A percentile compares a stretch with the other conserved stretches of the same genome.
Conservation (phyloP, 768 basidiomycete species). For the Pilatotrama ljubarskyi region DNA sequence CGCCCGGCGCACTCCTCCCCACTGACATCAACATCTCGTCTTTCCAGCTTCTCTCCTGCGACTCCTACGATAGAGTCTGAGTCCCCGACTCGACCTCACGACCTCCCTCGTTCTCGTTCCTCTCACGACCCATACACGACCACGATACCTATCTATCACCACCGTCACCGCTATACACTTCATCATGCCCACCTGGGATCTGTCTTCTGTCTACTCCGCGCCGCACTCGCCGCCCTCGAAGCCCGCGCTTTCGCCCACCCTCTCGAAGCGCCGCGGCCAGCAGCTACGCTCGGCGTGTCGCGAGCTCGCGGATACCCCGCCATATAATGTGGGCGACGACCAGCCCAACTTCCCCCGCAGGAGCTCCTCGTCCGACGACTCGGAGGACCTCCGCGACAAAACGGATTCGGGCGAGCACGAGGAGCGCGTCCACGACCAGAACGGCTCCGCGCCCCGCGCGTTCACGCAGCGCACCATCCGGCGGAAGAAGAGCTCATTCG, state of each 20-base stretch:
- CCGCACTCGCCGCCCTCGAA: neutral
- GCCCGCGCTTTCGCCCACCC: neutral
- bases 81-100: neutral
- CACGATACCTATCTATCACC: neutral
- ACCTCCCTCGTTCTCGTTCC: neutral
- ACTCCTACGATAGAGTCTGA: neutral
- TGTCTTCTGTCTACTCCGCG: neutral
- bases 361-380: neutral
- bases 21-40: constrained; percentile 3
- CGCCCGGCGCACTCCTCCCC: neutral
- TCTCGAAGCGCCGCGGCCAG: constrained; percentile 6
- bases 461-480: constrained; percentile 23
- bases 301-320: constrained; percentile 3
- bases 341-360: neutral
- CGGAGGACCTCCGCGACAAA: neutral
- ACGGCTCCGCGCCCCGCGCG: neutral
- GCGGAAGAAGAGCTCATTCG: constrained; percentile 29
- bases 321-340: neutral
- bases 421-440: neutral
- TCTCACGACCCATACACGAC: neutral
- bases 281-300: neutral
- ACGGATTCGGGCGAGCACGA: neutral
- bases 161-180: neutral
- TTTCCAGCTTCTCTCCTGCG: neutral
- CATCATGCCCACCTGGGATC: constrained; percentile 3